Conservation (phyloP, 2,329 filamentous ascomycete genomes). For the Fusarium torulosum region DNA sequence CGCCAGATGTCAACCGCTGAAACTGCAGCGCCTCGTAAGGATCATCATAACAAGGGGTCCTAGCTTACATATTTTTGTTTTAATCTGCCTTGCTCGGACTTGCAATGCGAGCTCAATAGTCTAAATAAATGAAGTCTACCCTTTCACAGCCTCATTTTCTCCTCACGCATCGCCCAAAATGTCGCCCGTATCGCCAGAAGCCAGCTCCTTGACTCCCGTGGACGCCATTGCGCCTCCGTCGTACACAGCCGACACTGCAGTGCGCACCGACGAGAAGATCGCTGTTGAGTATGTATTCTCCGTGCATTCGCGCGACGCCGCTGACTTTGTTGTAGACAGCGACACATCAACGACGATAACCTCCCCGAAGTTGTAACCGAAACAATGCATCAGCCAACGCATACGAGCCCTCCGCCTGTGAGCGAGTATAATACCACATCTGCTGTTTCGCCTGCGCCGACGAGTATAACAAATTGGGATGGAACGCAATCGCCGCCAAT, state of each 20-base stretch:
- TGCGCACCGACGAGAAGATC: constrained; percentile 40
- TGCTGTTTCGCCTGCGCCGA: constrained; percentile 28
- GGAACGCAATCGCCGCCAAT: constrained; percentile 36
- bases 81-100: constrained; percentile 13
- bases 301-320: not conserved
- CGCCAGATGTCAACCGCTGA: constrained; percentile 2
- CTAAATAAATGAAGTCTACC: not conserved
- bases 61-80: constrained; percentile 9
- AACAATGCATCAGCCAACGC: not conserved
- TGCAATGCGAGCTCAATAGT: not conserved
- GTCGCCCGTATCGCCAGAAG: constrained; percentile 28
- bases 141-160: not conserved
- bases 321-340: constrained; percentile 11
- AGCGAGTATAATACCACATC: constrained; percentile 14
- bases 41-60: constrained; percentile 10
- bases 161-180: constrained; percentile 3
- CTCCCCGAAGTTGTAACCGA: constrained; percentile 45
- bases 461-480: constrained; percentile 16
- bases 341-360: constrained; percentile 36
- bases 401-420: constrained; percentile 6
- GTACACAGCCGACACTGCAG: constrained; percentile 23
- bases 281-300: constrained; percentile 24
- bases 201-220: constrained; percentile 10
- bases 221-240: constrained; percentile 40
- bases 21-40: not conserved